Conservation (phyloP, 1,284 basidiomycete species). For the Rugosomyces carneus region DNA sequence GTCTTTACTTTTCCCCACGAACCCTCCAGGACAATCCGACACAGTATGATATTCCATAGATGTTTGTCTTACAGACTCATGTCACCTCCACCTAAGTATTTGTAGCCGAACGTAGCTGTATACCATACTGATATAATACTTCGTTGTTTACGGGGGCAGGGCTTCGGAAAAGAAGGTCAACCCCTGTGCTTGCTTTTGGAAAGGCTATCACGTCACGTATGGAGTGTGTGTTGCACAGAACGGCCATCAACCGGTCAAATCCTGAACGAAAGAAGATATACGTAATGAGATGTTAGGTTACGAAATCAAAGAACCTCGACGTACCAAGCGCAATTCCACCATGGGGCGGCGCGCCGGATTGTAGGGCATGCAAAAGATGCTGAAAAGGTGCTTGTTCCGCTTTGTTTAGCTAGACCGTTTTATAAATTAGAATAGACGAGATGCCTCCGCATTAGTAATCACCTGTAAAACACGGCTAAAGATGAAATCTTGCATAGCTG, state of each 20-base stretch:
- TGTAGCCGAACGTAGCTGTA: constrained; percentile 30
- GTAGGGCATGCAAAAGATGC: constrained; percentile 81
- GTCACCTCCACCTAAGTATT: constrained; percentile 15
- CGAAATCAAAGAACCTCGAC: constrained; percentile 14
- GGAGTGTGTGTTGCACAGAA: constrained; percentile 77
- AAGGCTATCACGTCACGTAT: constrained; percentile 97
- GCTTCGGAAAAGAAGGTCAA: constrained; percentile 87
- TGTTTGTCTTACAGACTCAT: constrained; percentile 6
- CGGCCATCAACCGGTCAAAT: constrained; percentile 88
- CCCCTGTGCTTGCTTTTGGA: constrained; percentile 81
- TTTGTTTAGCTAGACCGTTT: constrained; percentile 53
- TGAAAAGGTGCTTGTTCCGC: constrained; percentile 72
- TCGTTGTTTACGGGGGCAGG: constrained; percentile 58
- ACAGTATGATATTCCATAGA: constrained; percentile 20
- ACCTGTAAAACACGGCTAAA: constrained; percentile 78
- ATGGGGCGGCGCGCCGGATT: constrained; percentile 89
- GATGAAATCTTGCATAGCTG: constrained; percentile 78
- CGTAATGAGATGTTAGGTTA: constrained; percentile 3
- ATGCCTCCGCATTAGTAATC: constrained; percentile 17
- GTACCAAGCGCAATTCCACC: constrained; percentile 90
- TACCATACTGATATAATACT: constrained; percentile 59
- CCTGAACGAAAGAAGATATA: constrained; percentile 40
- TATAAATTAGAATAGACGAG: not conserved
- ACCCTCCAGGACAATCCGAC: constrained; percentile 25
- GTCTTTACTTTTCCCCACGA: constrained; percentile 31